phyloP scores from a whole-genome alignment of 2,329 filamentous ascomycete genomes.

The Orbilia ellipsospora region DNA sequence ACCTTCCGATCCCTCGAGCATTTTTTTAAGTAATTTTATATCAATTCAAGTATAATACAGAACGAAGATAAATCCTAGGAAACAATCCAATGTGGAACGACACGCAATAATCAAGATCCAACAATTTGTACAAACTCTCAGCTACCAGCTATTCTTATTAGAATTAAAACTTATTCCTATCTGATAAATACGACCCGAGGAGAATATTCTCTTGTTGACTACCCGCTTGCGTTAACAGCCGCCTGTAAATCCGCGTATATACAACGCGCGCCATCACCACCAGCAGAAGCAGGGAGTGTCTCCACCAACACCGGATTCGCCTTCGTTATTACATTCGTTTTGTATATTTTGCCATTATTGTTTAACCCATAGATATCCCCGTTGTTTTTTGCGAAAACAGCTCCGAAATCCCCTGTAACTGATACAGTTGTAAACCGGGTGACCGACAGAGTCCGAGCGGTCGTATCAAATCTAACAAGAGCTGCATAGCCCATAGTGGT shows the following conservation, averaged over 20 bases:
- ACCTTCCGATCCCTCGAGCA: too few species aligned
- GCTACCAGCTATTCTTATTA: too few species aligned
- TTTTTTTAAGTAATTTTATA: too few species aligned
- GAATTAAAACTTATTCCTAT: too few species aligned
- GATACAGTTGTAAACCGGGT: not conserved
- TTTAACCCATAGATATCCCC: slow-evolving; percentile 6
- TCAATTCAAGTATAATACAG: too few species aligned
- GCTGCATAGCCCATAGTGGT: not conserved
- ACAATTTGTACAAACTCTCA: too few species aligned
- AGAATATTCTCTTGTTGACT: too few species aligned
- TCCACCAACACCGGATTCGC: not conserved
- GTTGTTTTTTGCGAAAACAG: slow-evolving; percentile 4
- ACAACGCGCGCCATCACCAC: slow-evolving; percentile 12
- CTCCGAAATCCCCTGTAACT: not conserved
- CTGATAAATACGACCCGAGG: too few species aligned
- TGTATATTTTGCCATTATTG: slow-evolving; percentile 6
- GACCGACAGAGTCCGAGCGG: not conserved
- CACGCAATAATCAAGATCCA: too few species aligned
- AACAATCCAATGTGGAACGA: too few species aligned
- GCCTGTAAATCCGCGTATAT: not conserved
- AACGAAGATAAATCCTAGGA: too few species aligned
- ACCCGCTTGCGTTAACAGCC: too few species aligned
- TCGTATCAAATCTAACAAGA: slow-evolving; percentile 5
- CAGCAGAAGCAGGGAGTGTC: not conserved
- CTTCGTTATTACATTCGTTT: not conserved